Conservation (phyloP, 257 asterid genomes). For the Nicotiana noctiflora region DNA sequence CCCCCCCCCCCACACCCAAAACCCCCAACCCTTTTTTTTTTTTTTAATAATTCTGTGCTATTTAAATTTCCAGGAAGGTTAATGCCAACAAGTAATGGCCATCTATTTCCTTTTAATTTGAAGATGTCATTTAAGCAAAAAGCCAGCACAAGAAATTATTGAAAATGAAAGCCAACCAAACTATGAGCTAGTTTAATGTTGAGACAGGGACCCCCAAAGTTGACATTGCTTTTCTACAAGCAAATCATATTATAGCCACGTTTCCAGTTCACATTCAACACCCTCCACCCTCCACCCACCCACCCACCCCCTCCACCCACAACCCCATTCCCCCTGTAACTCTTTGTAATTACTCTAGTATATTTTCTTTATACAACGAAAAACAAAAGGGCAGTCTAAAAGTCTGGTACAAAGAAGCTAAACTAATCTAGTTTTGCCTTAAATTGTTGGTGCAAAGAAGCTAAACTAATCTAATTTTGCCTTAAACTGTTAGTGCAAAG, state of each 20-base stretch:
- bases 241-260: not conserved
- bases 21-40: too few relatives aligned
- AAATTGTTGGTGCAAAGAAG: not conserved
- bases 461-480: not conserved
- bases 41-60: not conserved
- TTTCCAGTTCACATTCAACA: not conserved
- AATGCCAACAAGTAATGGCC: not conserved
- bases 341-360: not conserved
- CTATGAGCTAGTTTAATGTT: not conserved
- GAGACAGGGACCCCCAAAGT: not conserved
- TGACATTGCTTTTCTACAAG: not conserved
- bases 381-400: not conserved
- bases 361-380: not conserved
- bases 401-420: not conserved
- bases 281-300: too few relatives aligned
- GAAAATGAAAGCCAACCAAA: not conserved
- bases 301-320: too few relatives aligned
- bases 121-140: not conserved
- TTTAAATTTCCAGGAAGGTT: not conserved
- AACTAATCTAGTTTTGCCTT: not conserved
- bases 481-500: not conserved
- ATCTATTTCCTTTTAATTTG: not conserved
- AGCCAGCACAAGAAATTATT: not conserved
- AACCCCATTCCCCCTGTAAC: too few relatives aligned
- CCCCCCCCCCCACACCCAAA: too few relatives aligned